Evolutionary conservation across 306 rosid species (phyloP), one percentile per base, ranked within the genome.

Genomic region (Gynostemma pentaphyllum): DNA sequence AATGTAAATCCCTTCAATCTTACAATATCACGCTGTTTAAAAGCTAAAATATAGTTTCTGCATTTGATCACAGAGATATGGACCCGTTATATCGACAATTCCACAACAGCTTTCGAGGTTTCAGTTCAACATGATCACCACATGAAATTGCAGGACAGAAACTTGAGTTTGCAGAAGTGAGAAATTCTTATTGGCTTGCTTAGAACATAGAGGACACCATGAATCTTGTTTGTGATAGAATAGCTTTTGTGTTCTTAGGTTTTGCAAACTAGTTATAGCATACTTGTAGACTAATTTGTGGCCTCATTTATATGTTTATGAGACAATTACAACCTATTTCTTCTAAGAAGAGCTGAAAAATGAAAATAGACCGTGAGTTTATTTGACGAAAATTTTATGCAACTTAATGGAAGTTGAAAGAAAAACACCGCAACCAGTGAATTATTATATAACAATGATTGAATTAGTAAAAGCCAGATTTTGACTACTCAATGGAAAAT

Each of bases 31-130:
- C 12, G 65, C 19, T 12, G 9, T 57, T 11, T 36, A 36, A 4
- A 12, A 37, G 48, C 48, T 39, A 55, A 10, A 16, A 19, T 64
- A 22, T 63, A 42, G 24, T 39, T 45, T 50, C 37, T 40, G 70
- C 64, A 19, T 61, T 44, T 26, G 69, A 39, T 62, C 75, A 68
- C 95, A 94, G 99, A 83, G 99, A 81, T 94, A 94, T 45, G 99
- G 99, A 19, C 94, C 95, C 9, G 97, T 94, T 67, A 94, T 94
- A 73, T 94, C 97, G 68, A 89, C 95, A 70, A 94, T 94, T 67
- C 99, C 99, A 10, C 97, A 89, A 73, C 99, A 89, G 79, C 91
- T 94, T 41, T 94, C 99, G 62, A 81, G 99, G 84, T 94, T 94
- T 76, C 94, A 94, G 80, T 94, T 94, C 80, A 89, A 89, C 79